Base-by-base conservation (phyloP, 768 basidiomycete species). In the Harrya chromipes region DNA sequence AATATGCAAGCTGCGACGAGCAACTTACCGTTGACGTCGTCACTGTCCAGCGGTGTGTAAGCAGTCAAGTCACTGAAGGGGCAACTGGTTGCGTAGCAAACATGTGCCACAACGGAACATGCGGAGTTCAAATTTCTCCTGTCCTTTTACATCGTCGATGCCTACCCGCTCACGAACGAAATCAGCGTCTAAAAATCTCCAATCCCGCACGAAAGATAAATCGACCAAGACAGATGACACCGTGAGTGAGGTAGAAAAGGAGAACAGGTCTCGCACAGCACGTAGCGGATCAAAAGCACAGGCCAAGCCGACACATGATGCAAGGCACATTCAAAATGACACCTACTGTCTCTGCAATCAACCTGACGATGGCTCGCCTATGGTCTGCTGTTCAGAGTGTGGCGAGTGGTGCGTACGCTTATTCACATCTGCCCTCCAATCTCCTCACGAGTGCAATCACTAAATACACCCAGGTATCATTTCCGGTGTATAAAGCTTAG, bases 341-440 rank as follows among this genome's bases (percentile, higher is more conserved):
- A 65, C 60, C 26, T 59, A 64, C 34, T 92, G 90, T 70, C 68
- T 77, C 1, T 93, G 90, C 66, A 73, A 76, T 20, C 77, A 77
- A 42, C 78, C 77, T 34, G 85, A 91, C 64, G 85, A 90, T 70
- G 89, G 86, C 27, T 77, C 84, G 6, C 88, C 89, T 12, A 90
- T 91, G 89, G 83, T 92, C 42, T 71, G 71, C 31, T 93, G 90
- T 62, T 75, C 80, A 21, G 72, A 77, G 44, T 93, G 90, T 65
- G 74, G 71, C 21, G 83, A 83, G 54, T 91, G 90, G 90, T 85
- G 56, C 57, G 80, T 67, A 11, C 23, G 6, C 40, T 24, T 33
- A 14, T 16, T 14, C 33, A 6, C 24, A 8, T 21, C n/a, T 24
- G 17, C 19, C 36, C 8, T 27, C 23, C 50, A 21, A n/a, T 17